phyloP scores from a whole-genome alignment of 208 protist genomes.

The Leptomonas seymouri region DNA sequence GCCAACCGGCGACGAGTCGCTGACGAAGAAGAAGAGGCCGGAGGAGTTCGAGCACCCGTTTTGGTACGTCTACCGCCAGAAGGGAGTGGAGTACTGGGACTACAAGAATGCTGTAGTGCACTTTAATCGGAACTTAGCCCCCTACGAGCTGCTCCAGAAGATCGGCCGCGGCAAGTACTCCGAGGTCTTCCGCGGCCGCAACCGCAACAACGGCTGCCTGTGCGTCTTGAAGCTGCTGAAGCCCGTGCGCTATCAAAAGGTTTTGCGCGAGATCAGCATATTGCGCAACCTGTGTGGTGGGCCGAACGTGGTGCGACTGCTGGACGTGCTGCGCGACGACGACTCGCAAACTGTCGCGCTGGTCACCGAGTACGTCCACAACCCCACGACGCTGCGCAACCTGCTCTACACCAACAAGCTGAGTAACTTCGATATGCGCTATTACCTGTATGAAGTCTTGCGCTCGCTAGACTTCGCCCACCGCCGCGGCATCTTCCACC shows the following conservation, averaged over 20 bases:
- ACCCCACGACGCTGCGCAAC: constrained; percentile 93
- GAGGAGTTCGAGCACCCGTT: constrained; percentile 70
- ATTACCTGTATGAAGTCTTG: constrained; percentile 98
- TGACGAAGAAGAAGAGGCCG: constrained; percentile 27
- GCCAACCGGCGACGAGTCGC: constrained; percentile 9
- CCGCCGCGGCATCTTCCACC: constrained; percentile 99
- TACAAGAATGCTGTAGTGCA: constrained; percentile 91
- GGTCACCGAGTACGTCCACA: constrained; percentile 99
- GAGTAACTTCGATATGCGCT: constrained; percentile 98
- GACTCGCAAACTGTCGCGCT: constrained; percentile 96
- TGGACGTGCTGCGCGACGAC: constrained; percentile 98
- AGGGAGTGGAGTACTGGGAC: constrained; percentile 92
- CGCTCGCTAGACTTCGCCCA: constrained; percentile 96
- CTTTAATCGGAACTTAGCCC: constrained; percentile 85
- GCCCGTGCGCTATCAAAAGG: constrained; percentile 99
- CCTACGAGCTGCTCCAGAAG: constrained; percentile 97
- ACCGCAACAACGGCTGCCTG: constrained; percentile 85
- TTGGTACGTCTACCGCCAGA: constrained; percentile 74
- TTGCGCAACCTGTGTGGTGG: constrained; percentile 98
- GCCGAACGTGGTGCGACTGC: constrained; percentile 98
- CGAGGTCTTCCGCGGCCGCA: constrained; percentile 98
- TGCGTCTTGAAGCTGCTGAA: constrained; percentile 99
- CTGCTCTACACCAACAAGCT: constrained; percentile 95
- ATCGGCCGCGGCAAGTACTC: constrained; percentile 99
- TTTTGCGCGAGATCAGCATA: constrained; percentile 99